A percentile compares a stretch with the other conserved stretches of the same genome.
These are phyloP conservation scores for Vanrija humicola DNA, from an alignment of 1,284 basidiomycete species.

Conservation along the genomic window DNA sequence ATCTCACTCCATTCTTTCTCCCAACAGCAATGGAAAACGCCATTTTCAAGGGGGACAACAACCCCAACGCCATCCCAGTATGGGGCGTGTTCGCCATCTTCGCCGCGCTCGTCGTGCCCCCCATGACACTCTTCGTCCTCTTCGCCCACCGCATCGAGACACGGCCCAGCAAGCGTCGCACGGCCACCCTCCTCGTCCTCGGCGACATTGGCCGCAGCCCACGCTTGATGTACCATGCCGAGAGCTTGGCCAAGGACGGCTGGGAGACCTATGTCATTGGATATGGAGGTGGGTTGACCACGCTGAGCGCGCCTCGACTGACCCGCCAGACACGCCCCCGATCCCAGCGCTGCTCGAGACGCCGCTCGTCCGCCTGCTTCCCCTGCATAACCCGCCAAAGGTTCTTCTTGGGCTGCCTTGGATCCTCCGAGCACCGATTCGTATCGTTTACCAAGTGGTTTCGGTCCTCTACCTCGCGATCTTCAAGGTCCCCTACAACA, in stretches of 20 bases:
- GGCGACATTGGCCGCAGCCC: conserved; percentile 95
- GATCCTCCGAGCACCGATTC: conserved; percentile 70
- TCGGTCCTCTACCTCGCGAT: conserved; percentile 60
- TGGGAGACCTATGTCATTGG: conserved; percentile 82
- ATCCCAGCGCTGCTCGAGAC: conserved; percentile 63
- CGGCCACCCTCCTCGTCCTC: conserved; percentile 83
- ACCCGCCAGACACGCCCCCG: conserved; percentile 64
- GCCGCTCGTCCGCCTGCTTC: conserved; percentile 62
- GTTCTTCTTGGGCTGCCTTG: conserved; percentile 62
- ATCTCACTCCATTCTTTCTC: too few species aligned
- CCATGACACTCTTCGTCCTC: conserved; percentile 5
- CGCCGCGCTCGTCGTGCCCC: conserved; percentile 5
- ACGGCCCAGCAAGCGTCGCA: conserved; percentile 25
- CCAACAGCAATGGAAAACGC: too few species aligned
- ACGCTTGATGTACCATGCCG: conserved; percentile 97
- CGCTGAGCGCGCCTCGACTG: background rate
- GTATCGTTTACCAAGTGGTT: conserved; percentile 67
- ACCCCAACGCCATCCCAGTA: background rate
- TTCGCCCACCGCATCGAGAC: conserved; percentile 7
- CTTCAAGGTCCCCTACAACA: conserved; percentile 61
- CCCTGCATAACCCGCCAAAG: conserved; percentile 64
- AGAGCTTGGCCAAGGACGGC: conserved; percentile 76
- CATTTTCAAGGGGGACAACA: background rate
- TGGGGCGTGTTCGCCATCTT: conserved; percentile 8
- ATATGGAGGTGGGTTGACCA: conserved; percentile 63